These are phyloP conservation scores for Nissolia schottii DNA, from an alignment of 306 rosid genomes.

Conservation along the genomic window DNA sequence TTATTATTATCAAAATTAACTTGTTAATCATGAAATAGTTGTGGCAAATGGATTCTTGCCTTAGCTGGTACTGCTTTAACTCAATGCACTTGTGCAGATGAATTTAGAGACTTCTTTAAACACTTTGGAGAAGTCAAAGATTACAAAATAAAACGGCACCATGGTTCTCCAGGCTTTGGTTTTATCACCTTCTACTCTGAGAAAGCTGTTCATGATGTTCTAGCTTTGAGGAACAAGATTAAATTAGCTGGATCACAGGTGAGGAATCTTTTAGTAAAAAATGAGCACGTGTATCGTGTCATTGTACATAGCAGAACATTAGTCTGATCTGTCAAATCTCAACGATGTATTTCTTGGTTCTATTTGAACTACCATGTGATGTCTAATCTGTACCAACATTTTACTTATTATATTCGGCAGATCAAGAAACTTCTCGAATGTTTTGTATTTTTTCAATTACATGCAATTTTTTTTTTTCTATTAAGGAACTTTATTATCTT, in stretches of 20 bases:
- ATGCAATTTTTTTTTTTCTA: neutral
- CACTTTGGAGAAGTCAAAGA: constrained; percentile 57
- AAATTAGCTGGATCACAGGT: constrained; percentile 69
- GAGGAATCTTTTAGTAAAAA: constrained; percentile 3
- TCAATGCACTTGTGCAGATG: constrained; percentile 35
- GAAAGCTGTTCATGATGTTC: constrained; percentile 23
- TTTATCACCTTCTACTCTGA: constrained; percentile 61
- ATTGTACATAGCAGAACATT: neutral
- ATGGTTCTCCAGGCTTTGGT: constrained; percentile 72
- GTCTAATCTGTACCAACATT: no score
- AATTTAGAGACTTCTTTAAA: constrained; percentile 49
- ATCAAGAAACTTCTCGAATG: neutral
- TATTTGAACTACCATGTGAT: neutral
- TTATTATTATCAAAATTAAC: no score
- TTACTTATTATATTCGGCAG: no score
- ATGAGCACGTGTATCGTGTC: neutral
- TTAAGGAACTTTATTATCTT: neutral
- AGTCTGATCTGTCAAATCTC: neutral
- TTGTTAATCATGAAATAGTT: neutral
- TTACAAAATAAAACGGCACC: constrained; percentile 59
- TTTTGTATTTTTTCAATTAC: neutral
- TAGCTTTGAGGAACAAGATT: constrained; percentile 55
- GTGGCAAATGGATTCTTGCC: neutral
- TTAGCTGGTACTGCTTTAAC: neutral
- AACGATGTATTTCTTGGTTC: neutral